Evolutionary conservation across 2,329 filamentous ascomycete genomes (phyloP), one percentile per base, ranked within the genome.

Genomic region (Tricladium varicosporioides): DNA sequence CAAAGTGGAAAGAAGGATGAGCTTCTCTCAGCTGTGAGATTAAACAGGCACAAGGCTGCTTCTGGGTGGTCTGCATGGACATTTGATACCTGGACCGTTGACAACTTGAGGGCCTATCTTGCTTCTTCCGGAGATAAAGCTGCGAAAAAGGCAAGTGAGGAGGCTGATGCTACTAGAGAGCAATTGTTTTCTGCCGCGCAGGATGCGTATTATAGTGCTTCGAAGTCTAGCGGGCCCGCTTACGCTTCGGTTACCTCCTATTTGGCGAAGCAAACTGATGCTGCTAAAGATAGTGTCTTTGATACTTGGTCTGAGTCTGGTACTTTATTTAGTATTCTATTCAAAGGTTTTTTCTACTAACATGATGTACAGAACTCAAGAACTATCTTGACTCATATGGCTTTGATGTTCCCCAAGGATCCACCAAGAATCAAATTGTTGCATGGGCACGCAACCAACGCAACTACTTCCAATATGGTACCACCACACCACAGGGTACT

Each of bases 311-410:
- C 79, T 19, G 76, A 80, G 50, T 80, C 78, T 43, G 65, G 59
- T 58, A 51, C 8, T n/a, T 19, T 27, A 8, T 47, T 15, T 10
- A 44, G 32, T 36, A 18, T 42, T 40, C 32, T 15, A 18, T 10
- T 22, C 19, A 13, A 19, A 22, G 11, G 11, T 40, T 11, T 5
- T 45, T 9, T 22, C 2, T 2, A 19, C 46, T 66, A 81, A 80
- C 53, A 36, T 31, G 8, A 14, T 4, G 2, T 10, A 47, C 88
- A 58, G 65, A 93, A 22, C 77, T 94, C 60, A 92, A 93, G 78
- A 76, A 82, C 1, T 93, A 92, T 68, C 81, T 93, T 5, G 89
- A 93, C 69, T 88, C 84, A 60, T 93, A 91, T 62, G 90, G 90
- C 40, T 76, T 93, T 43, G 57, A 62, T 1, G 67, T 67, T 42